A percentile compares a stretch with the other conserved stretches of the same genome.
Conservation (phyloP, 2,329 filamentous ascomycete genomes). For the Colletotrichum salicis region DNA sequence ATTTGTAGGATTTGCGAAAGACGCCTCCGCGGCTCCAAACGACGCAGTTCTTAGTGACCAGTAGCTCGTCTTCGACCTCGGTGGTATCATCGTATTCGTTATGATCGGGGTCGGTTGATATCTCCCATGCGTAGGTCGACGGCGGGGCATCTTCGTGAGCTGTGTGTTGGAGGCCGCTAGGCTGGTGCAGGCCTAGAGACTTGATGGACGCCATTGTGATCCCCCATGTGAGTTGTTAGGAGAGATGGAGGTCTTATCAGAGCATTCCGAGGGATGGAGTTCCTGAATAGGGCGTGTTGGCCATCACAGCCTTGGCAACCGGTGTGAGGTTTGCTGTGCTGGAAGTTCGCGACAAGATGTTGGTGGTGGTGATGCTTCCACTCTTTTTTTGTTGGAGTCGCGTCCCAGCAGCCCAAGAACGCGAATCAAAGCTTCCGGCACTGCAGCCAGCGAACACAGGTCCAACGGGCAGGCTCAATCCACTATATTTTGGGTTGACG, state of each 20-base stretch:
- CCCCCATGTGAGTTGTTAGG: constrained; percentile 22
- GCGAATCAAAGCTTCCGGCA: constrained; percentile 3
- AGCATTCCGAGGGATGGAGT: neutral
- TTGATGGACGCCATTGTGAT: constrained; percentile 84
- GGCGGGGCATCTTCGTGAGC: constrained; percentile 79
- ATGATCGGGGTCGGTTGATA: constrained; percentile 52
- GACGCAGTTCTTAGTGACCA: constrained; percentile 79
- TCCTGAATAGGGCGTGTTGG: neutral
- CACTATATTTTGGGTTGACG: constrained; percentile 16
- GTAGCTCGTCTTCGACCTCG: constrained; percentile 78
- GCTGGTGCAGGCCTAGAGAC: constrained; percentile 91
- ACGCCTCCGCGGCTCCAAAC: constrained; percentile 90
- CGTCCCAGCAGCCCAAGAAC: constrained; percentile 11
- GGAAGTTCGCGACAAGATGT: neutral
- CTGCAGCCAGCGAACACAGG: neutral
- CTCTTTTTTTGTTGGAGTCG: constrained; percentile 17
- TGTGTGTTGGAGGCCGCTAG: constrained; percentile 84
- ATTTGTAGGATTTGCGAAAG: constrained; percentile 86
- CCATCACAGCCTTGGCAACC: constrained; percentile 23
- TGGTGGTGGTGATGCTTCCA: constrained; percentile 10
- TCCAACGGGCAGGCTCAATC: neutral
- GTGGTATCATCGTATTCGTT: constrained; percentile 48
- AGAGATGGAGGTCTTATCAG: neutral
- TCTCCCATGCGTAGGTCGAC: constrained; percentile 81
- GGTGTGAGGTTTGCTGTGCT: neutral